phyloP scores from a whole-genome alignment of 148 eudicot species.

The Dysphania ambrosioides region DNA sequence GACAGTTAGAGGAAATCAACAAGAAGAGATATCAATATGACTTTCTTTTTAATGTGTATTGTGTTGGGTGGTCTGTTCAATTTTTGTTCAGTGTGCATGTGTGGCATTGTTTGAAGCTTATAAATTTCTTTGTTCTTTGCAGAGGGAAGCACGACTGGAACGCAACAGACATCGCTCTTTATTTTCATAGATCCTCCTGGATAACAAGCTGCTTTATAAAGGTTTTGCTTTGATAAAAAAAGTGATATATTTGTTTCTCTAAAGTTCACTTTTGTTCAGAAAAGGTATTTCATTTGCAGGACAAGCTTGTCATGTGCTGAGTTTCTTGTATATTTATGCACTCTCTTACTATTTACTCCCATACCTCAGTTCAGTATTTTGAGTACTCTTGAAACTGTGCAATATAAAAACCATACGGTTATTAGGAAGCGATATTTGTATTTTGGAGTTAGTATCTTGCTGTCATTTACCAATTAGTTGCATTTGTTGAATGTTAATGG shows the following conservation, averaged over 20 bases:
- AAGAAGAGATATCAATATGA: too few relatives aligned
- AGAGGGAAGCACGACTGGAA: conserved; percentile 88
- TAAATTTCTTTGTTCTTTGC: conserved; percentile 15
- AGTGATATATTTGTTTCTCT: not conserved
- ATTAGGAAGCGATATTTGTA: not conserved
- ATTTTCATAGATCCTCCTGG: conserved; percentile 44
- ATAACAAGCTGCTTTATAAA: conserved; percentile 19
- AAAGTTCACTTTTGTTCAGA: not conserved
- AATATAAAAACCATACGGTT: not conserved
- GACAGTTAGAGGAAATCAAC: not conserved
- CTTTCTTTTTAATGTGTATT: too few relatives aligned
- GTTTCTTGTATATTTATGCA: conserved; percentile 10
- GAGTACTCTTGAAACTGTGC: conserved; percentile 17
- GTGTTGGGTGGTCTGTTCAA: too few relatives aligned
- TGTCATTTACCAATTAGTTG: not conserved
- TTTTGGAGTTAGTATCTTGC: not conserved
- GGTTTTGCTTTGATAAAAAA: conserved; percentile 9
- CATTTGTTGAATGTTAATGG: not conserved
- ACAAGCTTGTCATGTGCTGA: conserved; percentile 8
- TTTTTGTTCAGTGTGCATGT: not conserved
- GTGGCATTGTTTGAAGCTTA: not conserved
- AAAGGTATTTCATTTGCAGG: conserved; percentile 2
- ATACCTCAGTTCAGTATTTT: not conserved
- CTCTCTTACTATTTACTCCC: not conserved
- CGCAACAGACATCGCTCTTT: conserved; percentile 64